Percentiles rank a stretch among this genome's conserved stretches.
Conservation (phyloP, 306 rosid species). For the Sophora flavescens region DNA sequence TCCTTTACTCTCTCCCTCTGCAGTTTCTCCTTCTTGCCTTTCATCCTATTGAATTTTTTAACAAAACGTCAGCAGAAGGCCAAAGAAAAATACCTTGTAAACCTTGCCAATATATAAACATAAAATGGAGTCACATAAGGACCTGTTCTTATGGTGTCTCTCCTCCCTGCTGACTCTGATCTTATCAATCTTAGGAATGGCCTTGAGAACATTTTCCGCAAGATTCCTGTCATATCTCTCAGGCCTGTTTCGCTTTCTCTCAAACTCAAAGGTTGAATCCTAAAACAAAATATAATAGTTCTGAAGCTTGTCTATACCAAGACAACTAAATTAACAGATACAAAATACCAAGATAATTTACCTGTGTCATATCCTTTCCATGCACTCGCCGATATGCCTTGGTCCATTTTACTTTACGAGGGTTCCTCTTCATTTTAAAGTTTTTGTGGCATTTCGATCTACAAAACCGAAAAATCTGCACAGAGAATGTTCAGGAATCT, state of each 20-base stretch:
- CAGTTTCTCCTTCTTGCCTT: conserved; percentile 52
- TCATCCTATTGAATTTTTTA: conserved; percentile 56
- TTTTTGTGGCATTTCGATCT: conserved; percentile 96
- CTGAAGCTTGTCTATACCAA: conserved; percentile 20
- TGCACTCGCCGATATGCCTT: conserved; percentile 80
- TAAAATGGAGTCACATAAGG: conserved; percentile 36
- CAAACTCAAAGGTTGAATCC: conserved; percentile 94
- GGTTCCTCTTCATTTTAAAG: conserved; percentile 97
- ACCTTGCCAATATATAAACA: background rate
- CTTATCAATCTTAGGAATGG: conserved; percentile 78
- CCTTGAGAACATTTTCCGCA: conserved; percentile 64
- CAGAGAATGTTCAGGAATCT: background rate
- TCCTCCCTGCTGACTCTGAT: conserved; percentile 65
- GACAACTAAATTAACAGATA: background rate
- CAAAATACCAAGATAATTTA: conserved; percentile 31
- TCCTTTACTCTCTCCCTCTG: conserved; percentile 54
- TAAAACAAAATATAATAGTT: conserved; percentile 31
- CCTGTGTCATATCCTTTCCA: conserved; percentile 98
- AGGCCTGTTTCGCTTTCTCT: conserved; percentile 90
- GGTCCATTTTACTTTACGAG: conserved; percentile 94
- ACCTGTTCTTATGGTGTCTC: conserved; percentile 65
- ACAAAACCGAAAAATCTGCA: conserved; percentile 87
- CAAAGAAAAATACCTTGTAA: conserved; percentile 5
- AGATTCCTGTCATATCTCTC: conserved; percentile 87
- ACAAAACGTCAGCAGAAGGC: conserved; percentile 27